Percentiles rank a stretch among this genome's conserved stretches.
Evolutionary conservation across 1,139 yeast genomes (phyloP).

Genomic region (Taiozyma sp.): DNA sequence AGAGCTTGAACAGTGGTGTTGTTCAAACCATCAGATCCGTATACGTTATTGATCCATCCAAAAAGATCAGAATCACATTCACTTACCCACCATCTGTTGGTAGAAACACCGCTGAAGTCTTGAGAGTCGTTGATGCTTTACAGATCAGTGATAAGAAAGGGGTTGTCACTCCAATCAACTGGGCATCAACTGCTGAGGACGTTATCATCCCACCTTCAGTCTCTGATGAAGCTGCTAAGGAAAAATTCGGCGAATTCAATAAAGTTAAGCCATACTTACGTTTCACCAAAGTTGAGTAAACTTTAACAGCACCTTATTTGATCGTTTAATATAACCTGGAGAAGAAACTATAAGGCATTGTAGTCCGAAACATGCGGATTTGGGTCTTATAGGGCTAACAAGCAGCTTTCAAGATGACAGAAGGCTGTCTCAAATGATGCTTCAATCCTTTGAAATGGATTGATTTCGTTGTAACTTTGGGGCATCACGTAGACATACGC

Average conservation of each 20-base stretch:
- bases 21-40: slow-evolving; percentile 87
- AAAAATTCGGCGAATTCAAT: slow-evolving; percentile 76
- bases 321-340: not conserved
- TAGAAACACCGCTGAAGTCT: slow-evolving; percentile 83
- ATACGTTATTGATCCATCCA: slow-evolving; percentile 80
- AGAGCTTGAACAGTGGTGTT: slow-evolving; percentile 63
- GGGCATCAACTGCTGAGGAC: slow-evolving; percentile 67
- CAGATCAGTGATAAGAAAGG: slow-evolving; percentile 78
- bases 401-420: too few relatives aligned
- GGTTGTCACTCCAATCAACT: slow-evolving; percentile 68
- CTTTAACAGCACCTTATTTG: too few relatives aligned
- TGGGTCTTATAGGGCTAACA: too few relatives aligned
- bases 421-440: too few relatives aligned
- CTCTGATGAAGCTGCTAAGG: slow-evolving; percentile 73
- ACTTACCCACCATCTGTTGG: slow-evolving; percentile 92
- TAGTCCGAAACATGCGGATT: too few relatives aligned
- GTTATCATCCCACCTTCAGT: slow-evolving; percentile 87
- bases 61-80: slow-evolving; percentile 77
- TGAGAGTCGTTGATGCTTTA: slow-evolving; percentile 82
- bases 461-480: too few relatives aligned
- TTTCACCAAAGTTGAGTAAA: slow-evolving; percentile 37
- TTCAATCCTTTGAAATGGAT: too few relatives aligned
- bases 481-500: too few relatives aligned
- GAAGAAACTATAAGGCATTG: not conserved
- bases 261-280: slow-evolving; percentile 84